phyloP scores from a whole-genome alignment of 345 rosid genomes.

The Populus simonii region DNA sequence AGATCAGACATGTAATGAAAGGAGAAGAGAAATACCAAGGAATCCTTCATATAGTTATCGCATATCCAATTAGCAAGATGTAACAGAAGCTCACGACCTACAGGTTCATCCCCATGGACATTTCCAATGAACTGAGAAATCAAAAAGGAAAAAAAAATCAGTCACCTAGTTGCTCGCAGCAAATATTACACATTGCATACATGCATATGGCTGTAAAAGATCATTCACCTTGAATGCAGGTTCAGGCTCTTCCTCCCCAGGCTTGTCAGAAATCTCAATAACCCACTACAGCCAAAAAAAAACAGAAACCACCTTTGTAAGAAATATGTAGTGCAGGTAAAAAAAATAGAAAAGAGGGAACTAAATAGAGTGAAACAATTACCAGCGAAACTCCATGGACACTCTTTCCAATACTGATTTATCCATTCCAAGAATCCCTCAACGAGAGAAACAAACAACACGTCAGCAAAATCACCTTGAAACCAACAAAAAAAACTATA shows the following conservation, averaged over 20 bases:
- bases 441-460: slow-evolving; percentile 65
- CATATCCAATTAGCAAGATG: slow-evolving; percentile 92
- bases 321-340: neutral
- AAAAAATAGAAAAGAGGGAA: neutral
- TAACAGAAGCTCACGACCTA: slow-evolving; percentile 80
- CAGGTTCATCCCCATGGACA: slow-evolving; percentile 97
- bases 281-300: slow-evolving; percentile 59
- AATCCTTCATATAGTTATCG: slow-evolving; percentile 66
- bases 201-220: neutral
- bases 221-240: slow-evolving; percentile 90
- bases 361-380: slow-evolving; percentile 26
- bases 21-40: slow-evolving; percentile 56
- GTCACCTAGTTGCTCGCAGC: slow-evolving; percentile 4
- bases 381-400: slow-evolving; percentile 91
- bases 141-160: neutral
- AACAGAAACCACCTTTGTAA: neutral
- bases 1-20: slow-evolving; percentile 6
- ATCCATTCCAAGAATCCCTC: slow-evolving; percentile 63
- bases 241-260: slow-evolving; percentile 77
- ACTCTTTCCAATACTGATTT: slow-evolving; percentile 87
- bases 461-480: slow-evolving; percentile 49
- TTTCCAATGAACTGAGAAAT: slow-evolving; percentile 77
- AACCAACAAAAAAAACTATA: neutral
- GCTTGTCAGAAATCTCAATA: slow-evolving; percentile 89
- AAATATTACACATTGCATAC: neutral